These are phyloP conservation scores for Martiniozyma abietophila DNA, from an alignment of 805 yeast genomes.

Conservation along the genomic window DNA sequence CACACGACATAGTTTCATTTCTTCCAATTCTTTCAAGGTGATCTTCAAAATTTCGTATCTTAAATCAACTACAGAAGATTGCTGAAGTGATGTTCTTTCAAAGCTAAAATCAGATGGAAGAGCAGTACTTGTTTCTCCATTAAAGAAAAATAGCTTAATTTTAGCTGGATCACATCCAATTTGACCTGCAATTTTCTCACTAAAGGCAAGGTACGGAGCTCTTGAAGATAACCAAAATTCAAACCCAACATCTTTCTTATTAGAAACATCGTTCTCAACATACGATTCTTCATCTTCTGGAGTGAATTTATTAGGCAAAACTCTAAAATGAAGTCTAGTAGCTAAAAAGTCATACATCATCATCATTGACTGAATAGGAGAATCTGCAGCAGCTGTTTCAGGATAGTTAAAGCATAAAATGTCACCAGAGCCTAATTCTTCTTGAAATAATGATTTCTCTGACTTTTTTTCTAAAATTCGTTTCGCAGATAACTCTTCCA, in stretches of 20 bases:
- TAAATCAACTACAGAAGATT: constrained; percentile 36
- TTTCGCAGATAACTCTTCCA: constrained; percentile 54
- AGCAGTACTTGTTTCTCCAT: constrained; percentile 52
- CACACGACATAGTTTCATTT: constrained; percentile 54
- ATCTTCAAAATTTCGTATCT: constrained; percentile 73
- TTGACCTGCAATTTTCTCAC: constrained; percentile 47
- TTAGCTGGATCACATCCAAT: constrained; percentile 48
- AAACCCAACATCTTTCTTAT: constrained; percentile 21
- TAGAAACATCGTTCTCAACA: constrained; percentile 27
- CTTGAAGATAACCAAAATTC: constrained; percentile 63
- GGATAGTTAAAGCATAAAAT: constrained; percentile 33
- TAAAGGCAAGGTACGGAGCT: constrained; percentile 50
- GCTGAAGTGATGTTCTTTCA: constrained; percentile 30
- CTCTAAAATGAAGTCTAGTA: constrained; percentile 51
- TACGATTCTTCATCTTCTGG: constrained; percentile 41
- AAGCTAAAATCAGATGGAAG: constrained; percentile 29
- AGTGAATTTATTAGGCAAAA: constrained; percentile 34
- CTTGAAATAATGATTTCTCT: constrained; percentile 37
- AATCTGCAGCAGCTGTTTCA: neutral
- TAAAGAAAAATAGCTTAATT: constrained; percentile 57
- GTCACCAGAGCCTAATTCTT: constrained; percentile 62
- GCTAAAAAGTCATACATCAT: constrained; percentile 46
- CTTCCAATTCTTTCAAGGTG: constrained; percentile 69
- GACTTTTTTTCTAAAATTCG: constrained; percentile 38
- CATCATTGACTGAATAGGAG: constrained; percentile 28